These are phyloP conservation scores for Diaporthe sp. DNA, from an alignment of 2,329 filamentous ascomycete species.

Conservation along the genomic window DNA sequence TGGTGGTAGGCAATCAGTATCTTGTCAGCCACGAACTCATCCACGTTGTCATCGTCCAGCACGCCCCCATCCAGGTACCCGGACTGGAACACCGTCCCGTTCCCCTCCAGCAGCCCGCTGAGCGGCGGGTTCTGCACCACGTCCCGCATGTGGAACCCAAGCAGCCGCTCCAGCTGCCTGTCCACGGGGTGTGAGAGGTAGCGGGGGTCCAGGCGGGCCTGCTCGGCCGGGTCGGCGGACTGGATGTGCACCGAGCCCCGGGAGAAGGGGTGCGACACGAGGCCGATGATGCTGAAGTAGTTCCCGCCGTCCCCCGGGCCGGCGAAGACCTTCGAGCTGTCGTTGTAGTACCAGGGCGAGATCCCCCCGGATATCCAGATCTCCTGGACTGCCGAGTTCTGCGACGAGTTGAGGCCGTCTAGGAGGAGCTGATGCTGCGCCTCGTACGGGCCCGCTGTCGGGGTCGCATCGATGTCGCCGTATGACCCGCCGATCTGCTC, in stretches of 20 bases:
- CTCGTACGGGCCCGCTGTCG: neutral
- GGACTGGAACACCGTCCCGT: conserved; percentile 7
- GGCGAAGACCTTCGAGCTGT: conserved; percentile 9
- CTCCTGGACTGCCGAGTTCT: neutral
- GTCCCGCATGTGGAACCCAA: conserved; percentile 49
- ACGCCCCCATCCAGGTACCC: conserved; percentile 5
- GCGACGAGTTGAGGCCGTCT: neutral
- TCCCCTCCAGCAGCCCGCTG: conserved; percentile 43
- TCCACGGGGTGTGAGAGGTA: conserved; percentile 50
- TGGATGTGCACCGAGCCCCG: conserved; percentile 54
- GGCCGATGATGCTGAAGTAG: conserved; percentile 49
- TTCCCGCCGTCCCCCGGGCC: conserved; percentile 48
- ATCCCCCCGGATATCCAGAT: neutral
- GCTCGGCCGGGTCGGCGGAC: conserved; percentile 51
- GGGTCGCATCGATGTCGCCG: neutral
- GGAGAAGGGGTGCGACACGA: conserved; percentile 52
- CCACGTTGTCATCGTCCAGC: neutral
- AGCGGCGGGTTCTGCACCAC: conserved; percentile 51
- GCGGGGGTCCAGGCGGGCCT: conserved; percentile 51
- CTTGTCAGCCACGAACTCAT: conserved; percentile 18
- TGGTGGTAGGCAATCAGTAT: conserved; percentile 51
- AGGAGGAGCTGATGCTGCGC: neutral
- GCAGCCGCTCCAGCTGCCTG: conserved; percentile 43
- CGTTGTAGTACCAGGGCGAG: neutral
- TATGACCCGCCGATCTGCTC: conserved; percentile 18